These are phyloP conservation scores for Penstemon newberryi DNA, from an alignment of 257 asterid genomes.

Conservation along the genomic window DNA sequence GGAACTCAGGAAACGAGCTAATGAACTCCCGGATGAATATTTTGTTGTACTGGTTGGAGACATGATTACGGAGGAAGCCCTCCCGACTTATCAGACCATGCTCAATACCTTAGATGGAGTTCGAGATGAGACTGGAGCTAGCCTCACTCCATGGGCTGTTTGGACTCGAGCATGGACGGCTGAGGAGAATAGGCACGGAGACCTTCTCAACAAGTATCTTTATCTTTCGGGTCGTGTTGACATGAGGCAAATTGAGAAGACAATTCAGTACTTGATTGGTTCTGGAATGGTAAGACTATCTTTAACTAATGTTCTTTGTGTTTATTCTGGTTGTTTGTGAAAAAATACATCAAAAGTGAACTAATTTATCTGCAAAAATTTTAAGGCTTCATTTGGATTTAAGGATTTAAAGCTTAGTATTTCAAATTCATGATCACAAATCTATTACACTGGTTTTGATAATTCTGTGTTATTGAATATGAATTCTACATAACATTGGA, in stretches of 20 bases:
- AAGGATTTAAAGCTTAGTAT: no score
- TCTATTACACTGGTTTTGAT: no score
- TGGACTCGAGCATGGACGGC: conserved; percentile 73
- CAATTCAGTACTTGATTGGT: conserved; percentile 56
- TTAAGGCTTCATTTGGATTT: background rate
- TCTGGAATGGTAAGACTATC: conserved; percentile 52
- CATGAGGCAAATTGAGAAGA: conserved; percentile 58
- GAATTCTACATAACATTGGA: no score
- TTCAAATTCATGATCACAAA: no score
- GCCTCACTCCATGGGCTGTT: conserved; percentile 61
- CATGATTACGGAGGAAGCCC: conserved; percentile 64
- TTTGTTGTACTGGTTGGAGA: conserved; percentile 58
- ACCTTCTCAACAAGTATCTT: conserved; percentile 57
- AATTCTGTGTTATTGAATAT: no score
- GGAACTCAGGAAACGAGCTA: conserved; percentile 46
- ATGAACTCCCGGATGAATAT: conserved; percentile 52
- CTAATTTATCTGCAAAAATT: background rate
- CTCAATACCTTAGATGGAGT: conserved; percentile 56
- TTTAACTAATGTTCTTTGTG: background rate
- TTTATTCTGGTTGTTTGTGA: background rate
- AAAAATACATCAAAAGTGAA: background rate
- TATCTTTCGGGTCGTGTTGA: conserved; percentile 63
- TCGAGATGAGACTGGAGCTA: conserved; percentile 61
- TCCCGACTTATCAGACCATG: conserved; percentile 65
- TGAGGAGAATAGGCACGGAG: conserved; percentile 65